These are phyloP conservation scores for Fusarium palustre DNA, from an alignment of 2,329 filamentous ascomycete genomes.

Conservation along the genomic window DNA sequence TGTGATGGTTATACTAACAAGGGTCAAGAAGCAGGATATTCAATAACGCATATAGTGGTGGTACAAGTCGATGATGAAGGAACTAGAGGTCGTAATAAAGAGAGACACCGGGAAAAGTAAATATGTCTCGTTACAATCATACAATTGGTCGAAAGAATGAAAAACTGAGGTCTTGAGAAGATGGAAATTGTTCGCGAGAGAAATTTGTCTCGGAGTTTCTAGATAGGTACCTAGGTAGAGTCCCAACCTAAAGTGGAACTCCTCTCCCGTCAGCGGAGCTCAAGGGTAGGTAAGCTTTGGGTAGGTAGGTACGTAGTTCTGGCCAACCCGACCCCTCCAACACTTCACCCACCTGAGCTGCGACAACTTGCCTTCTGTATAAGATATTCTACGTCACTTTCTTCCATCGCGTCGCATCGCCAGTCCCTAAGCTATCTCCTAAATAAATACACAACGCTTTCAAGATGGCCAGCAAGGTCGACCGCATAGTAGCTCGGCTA, in stretches of 20 bases:
- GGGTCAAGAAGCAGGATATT: neutral
- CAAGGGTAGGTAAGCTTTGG: constrained; percentile 21
- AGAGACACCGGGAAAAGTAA: neutral
- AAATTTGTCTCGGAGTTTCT: constrained; percentile 1
- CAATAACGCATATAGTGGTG: neutral
- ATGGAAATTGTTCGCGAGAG: neutral
- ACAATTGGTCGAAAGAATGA: neutral
- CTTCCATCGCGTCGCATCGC: neutral
- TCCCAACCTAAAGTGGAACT: constrained; percentile 19
- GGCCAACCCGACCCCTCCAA: constrained; percentile 38
- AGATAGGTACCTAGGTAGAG: no score
- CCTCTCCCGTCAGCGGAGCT: constrained; percentile 18
- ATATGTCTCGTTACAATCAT: neutral
- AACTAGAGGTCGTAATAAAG: neutral
- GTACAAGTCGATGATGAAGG: neutral
- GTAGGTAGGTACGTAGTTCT: constrained; percentile 24
- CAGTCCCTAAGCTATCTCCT: neutral
- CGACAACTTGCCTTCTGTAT: constrained; percentile 26
- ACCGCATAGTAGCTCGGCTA: constrained; percentile 71
- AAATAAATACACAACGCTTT: neutral
- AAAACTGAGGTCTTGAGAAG: neutral
- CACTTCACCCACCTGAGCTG: constrained; percentile 25
- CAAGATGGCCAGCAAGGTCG: constrained; percentile 56
- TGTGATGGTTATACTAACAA: no score
- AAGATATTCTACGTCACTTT: constrained; percentile 39